Conservation (phyloP, 768 basidiomycete species). For the Pleurotus citrinopileatus region DNA sequence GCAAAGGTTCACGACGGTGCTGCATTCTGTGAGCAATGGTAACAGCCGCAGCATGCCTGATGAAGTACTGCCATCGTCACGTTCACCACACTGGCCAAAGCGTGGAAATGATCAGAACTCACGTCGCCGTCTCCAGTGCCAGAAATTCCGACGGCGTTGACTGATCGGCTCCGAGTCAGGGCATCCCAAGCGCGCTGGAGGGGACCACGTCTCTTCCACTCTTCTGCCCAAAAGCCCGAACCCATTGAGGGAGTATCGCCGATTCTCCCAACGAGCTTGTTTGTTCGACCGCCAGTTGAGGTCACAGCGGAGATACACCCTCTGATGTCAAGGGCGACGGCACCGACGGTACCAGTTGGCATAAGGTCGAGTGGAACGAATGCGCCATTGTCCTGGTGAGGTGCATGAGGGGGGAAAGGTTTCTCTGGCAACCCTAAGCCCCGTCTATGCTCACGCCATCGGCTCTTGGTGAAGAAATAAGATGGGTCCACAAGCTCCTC, state of each 20-base stretch:
- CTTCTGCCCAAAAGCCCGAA: constrained; percentile 81
- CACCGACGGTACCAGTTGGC: constrained; percentile 81
- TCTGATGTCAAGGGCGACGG: constrained; percentile 71
- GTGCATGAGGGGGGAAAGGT: constrained; percentile 37
- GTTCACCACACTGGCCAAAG: constrained; percentile 7
- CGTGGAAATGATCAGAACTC: constrained; percentile 20
- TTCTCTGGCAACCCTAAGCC: constrained; percentile 74
- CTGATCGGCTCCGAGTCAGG: constrained; percentile 26
- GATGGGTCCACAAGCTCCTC: constrained; percentile 63
- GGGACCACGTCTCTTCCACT: constrained; percentile 48
- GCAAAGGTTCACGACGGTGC: constrained; percentile 53
- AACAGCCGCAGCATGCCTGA: constrained; percentile 63
- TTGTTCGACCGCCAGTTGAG: constrained; percentile 80
- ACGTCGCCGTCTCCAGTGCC: constrained; percentile 88
- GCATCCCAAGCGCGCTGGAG: constrained; percentile 37
- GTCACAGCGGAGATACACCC: constrained; percentile 75
- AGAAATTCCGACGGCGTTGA: constrained; percentile 65
- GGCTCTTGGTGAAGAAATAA: constrained; percentile 72
- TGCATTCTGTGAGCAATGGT: constrained; percentile 68
- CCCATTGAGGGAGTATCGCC: constrained; percentile 83
- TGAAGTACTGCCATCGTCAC: constrained; percentile 58
- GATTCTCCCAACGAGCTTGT: constrained; percentile 80
- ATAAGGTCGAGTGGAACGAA: constrained; percentile 46
- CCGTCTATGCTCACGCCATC: constrained; percentile 77
- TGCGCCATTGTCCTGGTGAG: constrained; percentile 15